These are phyloP conservation scores for Jamesozyma hellenica DNA, from an alignment of 805 yeast genomes.

Conservation along the genomic window DNA sequence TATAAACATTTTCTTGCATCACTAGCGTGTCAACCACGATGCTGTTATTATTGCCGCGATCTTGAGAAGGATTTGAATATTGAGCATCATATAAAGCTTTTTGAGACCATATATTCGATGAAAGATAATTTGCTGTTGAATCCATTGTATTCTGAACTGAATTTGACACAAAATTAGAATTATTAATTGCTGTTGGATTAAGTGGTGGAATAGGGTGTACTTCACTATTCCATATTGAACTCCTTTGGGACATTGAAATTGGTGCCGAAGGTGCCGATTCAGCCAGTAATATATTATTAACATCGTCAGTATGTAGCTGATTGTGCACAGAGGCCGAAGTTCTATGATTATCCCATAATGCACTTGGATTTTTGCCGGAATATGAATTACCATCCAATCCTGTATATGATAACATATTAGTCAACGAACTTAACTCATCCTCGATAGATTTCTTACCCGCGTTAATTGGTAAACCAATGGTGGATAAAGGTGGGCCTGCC, in stretches of 20 bases:
- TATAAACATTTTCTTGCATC: conserved; percentile 11
- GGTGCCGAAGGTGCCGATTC: background rate
- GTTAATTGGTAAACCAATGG: conserved; percentile 1
- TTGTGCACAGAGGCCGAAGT: background rate
- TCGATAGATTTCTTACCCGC: conserved; percentile 14
- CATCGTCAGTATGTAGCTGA: conserved; percentile 1
- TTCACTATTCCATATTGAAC: conserved; percentile 24
- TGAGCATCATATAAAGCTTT: background rate
- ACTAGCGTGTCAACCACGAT: background rate
- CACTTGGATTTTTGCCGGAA: conserved; percentile 2
- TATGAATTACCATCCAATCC: conserved; percentile 12
- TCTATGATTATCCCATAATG: conserved; percentile 14
- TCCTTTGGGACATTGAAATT: conserved; percentile 6
- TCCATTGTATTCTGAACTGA: background rate
- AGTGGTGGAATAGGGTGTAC: background rate
- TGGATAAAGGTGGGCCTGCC: background rate
- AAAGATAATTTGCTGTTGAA: background rate
- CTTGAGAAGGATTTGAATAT: background rate
- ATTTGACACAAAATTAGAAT: background rate
- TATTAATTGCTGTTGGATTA: background rate
- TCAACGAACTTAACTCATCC: conserved; percentile 21
- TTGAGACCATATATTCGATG: conserved; percentile 7
- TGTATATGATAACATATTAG: conserved; percentile 20
- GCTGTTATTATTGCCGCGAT: background rate
- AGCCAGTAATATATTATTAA: background rate